Base-by-base conservation (phyloP, 345 rosid species). In the Brassica rapa region DNA sequence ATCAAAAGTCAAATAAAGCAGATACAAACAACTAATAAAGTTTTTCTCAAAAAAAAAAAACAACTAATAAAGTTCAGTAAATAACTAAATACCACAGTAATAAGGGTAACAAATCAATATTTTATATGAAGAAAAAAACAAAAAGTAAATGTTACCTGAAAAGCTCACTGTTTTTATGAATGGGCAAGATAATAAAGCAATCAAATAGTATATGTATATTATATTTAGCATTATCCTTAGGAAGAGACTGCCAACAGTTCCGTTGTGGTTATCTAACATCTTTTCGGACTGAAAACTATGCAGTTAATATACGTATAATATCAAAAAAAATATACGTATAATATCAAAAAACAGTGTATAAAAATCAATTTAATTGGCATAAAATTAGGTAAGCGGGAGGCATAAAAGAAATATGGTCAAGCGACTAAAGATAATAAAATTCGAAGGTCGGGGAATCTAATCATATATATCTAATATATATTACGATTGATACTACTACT, bases 1-100 rank as follows among this genome's bases (percentile, higher is more conserved):
- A 37, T 65, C 72, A 78, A 65, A 8, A 24, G 81, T 39, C 81
- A 71, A 55, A 37, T 65, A 64, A 77, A 55, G 46, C 57, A 77
- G 35, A 64, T 55, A 37, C 10, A 49, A 68, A 8, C 59, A 55
- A 77, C 11, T 62, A 33, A 39, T 27, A 19, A 6, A 76, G 23
- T 16, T 70, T n/a, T n/a, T n/a, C n/a, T n/a, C n/a, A n/a, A n/a
- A n/a, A n/a, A n/a, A n/a, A n/a, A n/a, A n/a, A 49, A 68, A 8
- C 59, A 55, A 77, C 11, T 62, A 33, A 39, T 27, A 19, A 6
- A 76, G 23, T 16, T 70, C 32, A 51, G 24, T 35, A 53, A 70
- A 39, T 55, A 25, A 0, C 41, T 35, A 53, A 70, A 39, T 55
- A 25, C 0, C 41, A 29, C 19, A 62, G 43, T 62, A 62, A 7